A percentile compares a stretch with the other conserved stretches of the same genome.
Evolutionary conservation across 1,284 basidiomycete species (phyloP).

Genomic region (Melampsora americana): DNA sequence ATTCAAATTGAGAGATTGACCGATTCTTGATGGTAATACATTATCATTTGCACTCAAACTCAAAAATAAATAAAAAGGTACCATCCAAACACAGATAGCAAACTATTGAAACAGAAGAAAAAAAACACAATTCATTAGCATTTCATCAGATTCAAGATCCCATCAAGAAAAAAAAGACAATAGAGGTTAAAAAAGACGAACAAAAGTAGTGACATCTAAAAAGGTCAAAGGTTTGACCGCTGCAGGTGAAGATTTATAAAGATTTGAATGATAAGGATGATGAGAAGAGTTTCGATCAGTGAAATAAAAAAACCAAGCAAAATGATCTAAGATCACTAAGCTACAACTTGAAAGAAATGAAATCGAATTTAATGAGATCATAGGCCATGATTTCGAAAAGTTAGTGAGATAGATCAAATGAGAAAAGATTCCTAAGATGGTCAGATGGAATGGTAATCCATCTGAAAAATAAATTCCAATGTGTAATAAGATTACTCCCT

Average conservation of each 20-base stretch:
- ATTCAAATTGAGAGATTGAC: too few relatives aligned
- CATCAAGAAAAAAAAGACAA: background rate
- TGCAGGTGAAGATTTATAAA: background rate
- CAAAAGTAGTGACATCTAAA: conserved; percentile 80
- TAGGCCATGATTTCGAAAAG: conserved; percentile 80
- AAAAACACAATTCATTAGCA: background rate
- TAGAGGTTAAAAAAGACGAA: conserved; percentile 24
- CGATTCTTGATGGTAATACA: conserved; percentile 64
- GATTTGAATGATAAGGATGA: conserved; percentile 2
- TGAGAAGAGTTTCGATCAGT: conserved; percentile 57
- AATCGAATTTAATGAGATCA: conserved; percentile 77
- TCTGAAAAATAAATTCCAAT: conserved; percentile 12
- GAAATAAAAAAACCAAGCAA: conserved; percentile 91
- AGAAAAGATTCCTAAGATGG: conserved; percentile 72
- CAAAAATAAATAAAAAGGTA: conserved; percentile 83
- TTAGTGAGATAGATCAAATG: conserved; percentile 80
- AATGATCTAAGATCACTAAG: conserved; percentile 81
- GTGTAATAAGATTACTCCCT: conserved; percentile 17
- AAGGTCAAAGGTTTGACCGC: conserved; percentile 63
- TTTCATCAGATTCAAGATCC: background rate
- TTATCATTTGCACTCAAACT: conserved; percentile 93
- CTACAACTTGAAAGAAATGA: conserved; percentile 78
- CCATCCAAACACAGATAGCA: conserved; percentile 85
- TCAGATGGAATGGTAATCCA: conserved; percentile 57
- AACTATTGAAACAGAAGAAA: conserved; percentile 57